Conservation (phyloP, 495 filamentous ascomycete species). For the Annulohypoxylon moriforme region DNA sequence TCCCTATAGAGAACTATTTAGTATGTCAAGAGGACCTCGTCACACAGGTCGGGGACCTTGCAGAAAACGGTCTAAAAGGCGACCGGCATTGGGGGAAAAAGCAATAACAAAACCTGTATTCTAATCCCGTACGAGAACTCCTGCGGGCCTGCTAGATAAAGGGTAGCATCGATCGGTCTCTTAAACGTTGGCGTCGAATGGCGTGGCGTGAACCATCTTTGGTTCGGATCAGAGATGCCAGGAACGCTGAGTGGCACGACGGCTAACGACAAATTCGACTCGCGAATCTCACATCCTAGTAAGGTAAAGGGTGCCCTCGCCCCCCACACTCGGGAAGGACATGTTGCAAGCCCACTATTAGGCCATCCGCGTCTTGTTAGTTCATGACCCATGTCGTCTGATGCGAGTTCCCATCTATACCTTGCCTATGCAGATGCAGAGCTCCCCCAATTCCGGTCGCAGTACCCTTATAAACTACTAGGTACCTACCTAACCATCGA, state of each 20-base stretch:
- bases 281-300: conserved; percentile 31
- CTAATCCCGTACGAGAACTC: conserved; percentile 36
- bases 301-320: conserved; percentile 19
- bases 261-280: conserved; percentile 20
- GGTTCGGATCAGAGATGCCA: conserved; percentile 31
- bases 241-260: conserved; percentile 30
- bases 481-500: background rate
- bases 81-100: conserved; percentile 24
- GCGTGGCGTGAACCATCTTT: conserved; percentile 22
- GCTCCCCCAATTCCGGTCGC: conserved; percentile 20
- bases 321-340: conserved; percentile 39
- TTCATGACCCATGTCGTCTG: conserved; percentile 15
- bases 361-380: conserved; percentile 13
- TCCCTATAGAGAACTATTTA: background rate
- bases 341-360: conserved; percentile 21
- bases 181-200: conserved; percentile 19
- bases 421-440: conserved; percentile 36
- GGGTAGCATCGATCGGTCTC: conserved; percentile 38
- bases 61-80: conserved; percentile 43
- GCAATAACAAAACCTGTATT: conserved; percentile 35
- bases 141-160: conserved; percentile 39
- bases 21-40: conserved; percentile 16
- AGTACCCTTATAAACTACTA: conserved; percentile 12
- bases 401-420: conserved; percentile 29
- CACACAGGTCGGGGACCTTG: conserved; percentile 39